These are phyloP conservation scores for Wickerhamomyces bovis DNA, from an alignment of 805 yeast species.

Conservation along the genomic window DNA sequence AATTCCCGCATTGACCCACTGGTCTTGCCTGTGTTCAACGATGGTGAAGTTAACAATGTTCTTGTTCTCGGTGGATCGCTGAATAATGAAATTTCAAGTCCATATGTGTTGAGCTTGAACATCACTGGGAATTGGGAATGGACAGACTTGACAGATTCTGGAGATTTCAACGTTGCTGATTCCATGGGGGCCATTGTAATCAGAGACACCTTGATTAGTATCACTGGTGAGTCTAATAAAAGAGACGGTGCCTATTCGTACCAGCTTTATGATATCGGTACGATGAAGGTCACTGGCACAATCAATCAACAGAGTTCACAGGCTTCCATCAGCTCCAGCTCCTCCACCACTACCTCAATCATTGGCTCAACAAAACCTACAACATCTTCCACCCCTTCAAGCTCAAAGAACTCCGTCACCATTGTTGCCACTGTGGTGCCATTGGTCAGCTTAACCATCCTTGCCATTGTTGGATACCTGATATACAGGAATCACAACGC, in stretches of 20 bases:
- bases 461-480: not conserved
- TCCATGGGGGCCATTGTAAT: conserved; percentile 46
- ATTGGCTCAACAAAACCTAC: not conserved
- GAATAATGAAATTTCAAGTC: conserved; percentile 38
- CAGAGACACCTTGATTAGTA: conserved; percentile 43
- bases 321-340: not conserved
- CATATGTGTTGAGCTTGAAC: conserved; percentile 18
- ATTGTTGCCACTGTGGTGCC: conserved; percentile 23
- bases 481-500: conserved; percentile 5
- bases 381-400: not conserved
- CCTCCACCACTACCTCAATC: not conserved
- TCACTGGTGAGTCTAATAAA: conserved; percentile 26
- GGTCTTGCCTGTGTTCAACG: conserved; percentile 46
- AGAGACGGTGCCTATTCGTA: conserved; percentile 26
- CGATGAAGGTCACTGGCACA: conserved; percentile 27
- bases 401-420: conserved; percentile 2
- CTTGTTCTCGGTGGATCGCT: conserved; percentile 58
- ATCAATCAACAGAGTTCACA: not conserved
- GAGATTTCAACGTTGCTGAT: conserved; percentile 23
- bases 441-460: conserved; percentile 11
- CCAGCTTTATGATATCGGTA: conserved; percentile 35
- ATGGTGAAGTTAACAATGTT: conserved; percentile 26
- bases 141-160: conserved; percentile 18
- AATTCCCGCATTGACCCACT: conserved; percentile 50
- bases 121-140: conserved; percentile 20